Base-by-base conservation (phyloP, 2,329 filamentous ascomycete species). In the Xylariaceae sp. region DNA sequence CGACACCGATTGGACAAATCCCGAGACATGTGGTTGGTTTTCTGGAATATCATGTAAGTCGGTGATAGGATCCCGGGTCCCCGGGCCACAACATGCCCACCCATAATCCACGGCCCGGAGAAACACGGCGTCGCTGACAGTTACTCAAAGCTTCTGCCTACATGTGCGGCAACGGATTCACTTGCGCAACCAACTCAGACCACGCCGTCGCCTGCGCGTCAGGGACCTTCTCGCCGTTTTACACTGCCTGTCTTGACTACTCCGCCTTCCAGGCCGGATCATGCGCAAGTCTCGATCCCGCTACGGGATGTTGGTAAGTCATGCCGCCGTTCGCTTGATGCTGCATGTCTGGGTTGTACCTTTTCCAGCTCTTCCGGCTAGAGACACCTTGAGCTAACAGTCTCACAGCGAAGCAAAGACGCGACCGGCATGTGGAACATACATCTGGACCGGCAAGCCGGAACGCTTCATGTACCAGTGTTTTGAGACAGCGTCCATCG, bases 261-360 rank as follows among this genome's bases (percentile, higher is more conserved):
- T 51, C 63, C 2, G 72, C 71, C 4, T 63, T 55, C 30, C 37
- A 63, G 44, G 54, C 59, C 1, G 67, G 68, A 8, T 63, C 59
- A 5, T 74, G 72, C 53, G 49, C 44, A 0, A 63, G 55, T 13
- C 49, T 64, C 12, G 65, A 63, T 0, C 18, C 62, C 0, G 54
- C 61, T 12, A 71, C 71, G 0, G 72, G 70, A 12, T 73, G 72
- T 60, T 74, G 72, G 68, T 71, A 63, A 60, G 68, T 66, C 39
- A 36, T 4, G 32, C 26, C 1, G 13, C 16, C 37, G 19, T 49
- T 49, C 45, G 44, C 15, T 47, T 12, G 13, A n/a, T 37, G 34
- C 37, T 7, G 37, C n/a, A n/a, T 21, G 26, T 8, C 26, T 8
- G 5, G 8, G 26, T 19, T 6, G 37, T n/a, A 34, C 36, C 36